Base-by-base conservation (phyloP, 2,329 filamentous ascomycete species). In the Nemania diffusa region DNA sequence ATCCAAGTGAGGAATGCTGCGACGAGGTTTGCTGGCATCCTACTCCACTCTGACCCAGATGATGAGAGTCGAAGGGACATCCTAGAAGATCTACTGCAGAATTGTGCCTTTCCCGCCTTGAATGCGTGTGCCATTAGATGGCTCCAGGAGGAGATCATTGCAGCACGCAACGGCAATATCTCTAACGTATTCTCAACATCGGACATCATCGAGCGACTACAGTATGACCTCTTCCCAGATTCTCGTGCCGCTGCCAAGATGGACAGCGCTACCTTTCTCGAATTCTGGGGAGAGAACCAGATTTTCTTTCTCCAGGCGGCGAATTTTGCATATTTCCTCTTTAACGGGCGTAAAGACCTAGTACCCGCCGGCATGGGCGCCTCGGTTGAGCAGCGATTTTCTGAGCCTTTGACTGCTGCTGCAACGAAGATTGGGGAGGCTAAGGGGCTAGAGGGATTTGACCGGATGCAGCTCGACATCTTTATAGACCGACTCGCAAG, bases 61-160 rank as follows among this genome's bases (percentile, higher is more conserved):
- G 86, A 88, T 66, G 82, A 85, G 2, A 83, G 86, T 73, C 83
- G 88, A 5, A 79, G 91, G 17, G 82, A 84, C 29, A 91, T 91
- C 69, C 82, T 91, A 8, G 85, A 88, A 59, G 89, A 91, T 73
- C 82, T 90, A 13, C 78, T 91, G 13, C 88, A 90, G 77, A 88
- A 90, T 75, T 90, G 88, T 80, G 84, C 87, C 71, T 90, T 88
- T 72, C 83, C 87, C 1, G 82, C 85, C 0, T 81, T 91, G 42
- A 89, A 90, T 75, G 88, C 86, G 8, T 88, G 86, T 48, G 88
- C 88, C 0, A 83, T 91, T 4, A 83, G 83, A 3, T 91, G 89
- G 89, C 78, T 90, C 37, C 85, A 87, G 61, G 88, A 90, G 71
- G 89, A 91, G 74, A 79, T 90, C 17, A 81, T 89, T 8, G 76